Conservation (phyloP, 2,329 filamentous ascomycete genomes). For the Talaromyces atroroseus region DNA sequence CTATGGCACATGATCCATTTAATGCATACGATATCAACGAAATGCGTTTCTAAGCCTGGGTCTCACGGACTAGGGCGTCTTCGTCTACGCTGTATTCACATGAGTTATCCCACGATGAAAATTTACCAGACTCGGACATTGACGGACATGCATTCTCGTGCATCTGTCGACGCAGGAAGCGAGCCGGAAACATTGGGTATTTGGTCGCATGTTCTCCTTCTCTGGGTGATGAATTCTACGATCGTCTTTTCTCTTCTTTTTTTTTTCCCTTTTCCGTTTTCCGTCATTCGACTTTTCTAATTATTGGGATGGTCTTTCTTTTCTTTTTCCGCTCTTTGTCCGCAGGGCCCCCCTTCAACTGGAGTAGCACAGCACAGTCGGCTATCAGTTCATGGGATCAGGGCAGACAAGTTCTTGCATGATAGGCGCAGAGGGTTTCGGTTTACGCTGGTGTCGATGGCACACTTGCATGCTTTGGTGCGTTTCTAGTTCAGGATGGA, state of each 20-base stretch:
- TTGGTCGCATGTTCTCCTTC: background rate
- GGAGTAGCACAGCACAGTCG: background rate
- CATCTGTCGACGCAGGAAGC: background rate
- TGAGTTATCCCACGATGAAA: background rate
- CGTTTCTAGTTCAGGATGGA: background rate
- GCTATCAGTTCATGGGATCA: background rate
- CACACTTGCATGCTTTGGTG: background rate
- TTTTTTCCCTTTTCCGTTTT: background rate
- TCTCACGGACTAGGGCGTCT: background rate
- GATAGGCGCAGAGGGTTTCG: background rate
- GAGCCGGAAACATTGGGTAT: background rate
- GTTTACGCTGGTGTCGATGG: background rate
- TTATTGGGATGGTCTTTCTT: background rate
- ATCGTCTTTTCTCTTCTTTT: background rate
- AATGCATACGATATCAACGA: slow-evolving; percentile 23
- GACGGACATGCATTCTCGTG: background rate
- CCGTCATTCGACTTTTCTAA: background rate
- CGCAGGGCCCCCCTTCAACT: background rate
- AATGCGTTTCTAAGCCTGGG: slow-evolving; percentile 6
- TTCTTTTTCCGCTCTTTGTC: background rate
- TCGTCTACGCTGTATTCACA: background rate
- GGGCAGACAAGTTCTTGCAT: slow-evolving; percentile 1
- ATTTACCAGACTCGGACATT: background rate
- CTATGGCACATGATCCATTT: slow-evolving; percentile 15
- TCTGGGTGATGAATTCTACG: background rate